These are phyloP conservation scores for Ramalina peruviana DNA, from an alignment of 495 filamentous ascomycete species.

Conservation along the genomic window DNA sequence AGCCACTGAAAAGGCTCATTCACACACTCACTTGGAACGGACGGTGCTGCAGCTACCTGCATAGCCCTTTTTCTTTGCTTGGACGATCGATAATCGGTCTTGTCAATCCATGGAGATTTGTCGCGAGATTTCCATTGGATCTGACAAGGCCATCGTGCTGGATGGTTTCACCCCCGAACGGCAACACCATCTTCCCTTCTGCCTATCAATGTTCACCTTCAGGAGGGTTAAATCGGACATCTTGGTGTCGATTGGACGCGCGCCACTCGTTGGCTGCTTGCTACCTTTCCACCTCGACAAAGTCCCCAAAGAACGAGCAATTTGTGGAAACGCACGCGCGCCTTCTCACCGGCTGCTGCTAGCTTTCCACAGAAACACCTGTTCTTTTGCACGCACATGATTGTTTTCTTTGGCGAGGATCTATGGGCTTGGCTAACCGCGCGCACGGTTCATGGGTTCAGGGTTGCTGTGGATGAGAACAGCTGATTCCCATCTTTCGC, in stretches of 20 bases:
- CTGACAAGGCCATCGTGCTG: neutral
- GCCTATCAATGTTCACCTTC: neutral
- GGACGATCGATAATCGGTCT: neutral
- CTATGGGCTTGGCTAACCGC: conserved; percentile 2
- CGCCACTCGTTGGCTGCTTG: neutral
- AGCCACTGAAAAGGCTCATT: neutral
- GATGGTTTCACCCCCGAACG: neutral
- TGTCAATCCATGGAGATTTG: neutral
- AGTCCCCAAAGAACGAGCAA: neutral
- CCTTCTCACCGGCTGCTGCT: conserved; percentile 1
- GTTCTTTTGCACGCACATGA: neutral
- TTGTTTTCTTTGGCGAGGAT: neutral
- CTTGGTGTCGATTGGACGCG: neutral
- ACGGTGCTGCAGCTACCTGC: conserved; percentile 5
- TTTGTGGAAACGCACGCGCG: neutral
- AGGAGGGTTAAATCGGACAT: neutral
- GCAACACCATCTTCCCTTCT: neutral
- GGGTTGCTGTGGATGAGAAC: neutral
- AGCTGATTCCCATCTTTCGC: neutral
- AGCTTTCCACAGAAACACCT: neutral
- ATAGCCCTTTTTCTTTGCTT: conserved; percentile 1
- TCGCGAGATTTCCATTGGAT: neutral
- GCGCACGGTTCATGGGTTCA: neutral
- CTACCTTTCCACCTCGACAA: neutral
- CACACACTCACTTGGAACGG: neutral